These are phyloP conservation scores for Macrotyloma uniflorum DNA, from an alignment of 306 rosid genomes.

Conservation along the genomic window DNA sequence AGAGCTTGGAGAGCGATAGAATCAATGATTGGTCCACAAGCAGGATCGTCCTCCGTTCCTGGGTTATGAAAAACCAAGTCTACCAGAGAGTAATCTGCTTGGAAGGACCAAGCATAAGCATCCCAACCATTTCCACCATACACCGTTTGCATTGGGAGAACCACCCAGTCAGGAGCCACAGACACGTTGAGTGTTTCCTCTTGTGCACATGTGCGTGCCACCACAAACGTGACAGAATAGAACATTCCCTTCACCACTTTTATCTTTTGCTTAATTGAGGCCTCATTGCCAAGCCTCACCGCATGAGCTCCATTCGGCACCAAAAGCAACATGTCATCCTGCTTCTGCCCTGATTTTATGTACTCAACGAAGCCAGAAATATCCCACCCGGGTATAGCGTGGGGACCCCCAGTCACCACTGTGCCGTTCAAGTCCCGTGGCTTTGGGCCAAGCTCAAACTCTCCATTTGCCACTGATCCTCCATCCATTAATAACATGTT, in stretches of 20 bases:
- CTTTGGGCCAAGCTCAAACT: conserved; percentile 83
- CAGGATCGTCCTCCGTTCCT: conserved; percentile 90
- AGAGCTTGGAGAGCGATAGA: conserved; percentile 74
- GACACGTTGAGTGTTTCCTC: conserved; percentile 79
- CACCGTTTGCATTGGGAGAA: conserved; percentile 84
- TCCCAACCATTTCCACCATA: conserved; percentile 70
- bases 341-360: conserved; percentile 90
- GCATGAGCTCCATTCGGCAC: conserved; percentile 96
- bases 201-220: conserved; percentile 95
- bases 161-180: conserved; percentile 77
- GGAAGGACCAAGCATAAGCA: conserved; percentile 82
- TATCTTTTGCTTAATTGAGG: conserved; percentile 70
- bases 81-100: conserved; percentile 42
- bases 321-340: conserved; percentile 95
- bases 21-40: conserved; percentile 93
- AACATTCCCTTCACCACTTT: conserved; percentile 70
- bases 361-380: conserved; percentile 84
- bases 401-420: conserved; percentile 63
- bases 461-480: conserved; percentile 62
- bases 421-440: conserved; percentile 67
- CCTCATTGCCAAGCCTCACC: conserved; percentile 91
- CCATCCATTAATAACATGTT: background rate
- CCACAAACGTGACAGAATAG: conserved; percentile 80
- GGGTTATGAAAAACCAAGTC: conserved; percentile 80
- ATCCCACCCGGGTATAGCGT: conserved; percentile 81